These are phyloP conservation scores for Myochromella boudieri DNA, from an alignment of 768 basidiomycete genomes.

Conservation along the genomic window DNA sequence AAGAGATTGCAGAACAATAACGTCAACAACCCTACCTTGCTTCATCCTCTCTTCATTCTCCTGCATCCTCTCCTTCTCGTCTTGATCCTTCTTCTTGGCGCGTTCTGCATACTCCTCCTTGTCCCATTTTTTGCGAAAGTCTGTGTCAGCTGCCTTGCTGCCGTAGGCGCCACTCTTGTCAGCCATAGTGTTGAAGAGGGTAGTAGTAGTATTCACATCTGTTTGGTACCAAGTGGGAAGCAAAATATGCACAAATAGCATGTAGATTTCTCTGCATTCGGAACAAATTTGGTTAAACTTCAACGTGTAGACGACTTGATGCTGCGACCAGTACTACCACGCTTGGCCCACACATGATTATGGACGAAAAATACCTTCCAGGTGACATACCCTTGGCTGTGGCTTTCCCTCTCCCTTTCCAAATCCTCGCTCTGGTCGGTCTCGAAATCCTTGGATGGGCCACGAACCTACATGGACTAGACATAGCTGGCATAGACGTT, in stretches of 20 bases:
- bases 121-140: conserved; percentile 92
- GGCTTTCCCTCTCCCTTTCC: conserved; percentile 87
- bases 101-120: conserved; percentile 87
- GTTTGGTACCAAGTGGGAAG: conserved; percentile 5
- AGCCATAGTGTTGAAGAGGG: conserved; percentile 26
- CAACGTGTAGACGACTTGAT: conserved; percentile 12
- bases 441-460: conserved; percentile 90
- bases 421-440: conserved; percentile 78
- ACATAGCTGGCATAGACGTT: conserved; percentile 72
- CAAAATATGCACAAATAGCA: conserved; percentile 11
- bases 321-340: conserved; percentile 9
- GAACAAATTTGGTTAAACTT: conserved; percentile 1
- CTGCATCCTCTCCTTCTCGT: conserved; percentile 80
- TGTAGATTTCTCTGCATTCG: conserved; percentile 2
- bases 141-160: conserved; percentile 59
- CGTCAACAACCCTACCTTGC: conserved; percentile 53
- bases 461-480: conserved; percentile 85
- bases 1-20: conserved; percentile 1
- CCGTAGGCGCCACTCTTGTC: conserved; percentile 41
- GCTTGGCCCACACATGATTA: conserved; percentile 12
- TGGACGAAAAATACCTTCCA: conserved; percentile 20
- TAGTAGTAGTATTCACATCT: not conserved
- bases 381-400: conserved; percentile 49
- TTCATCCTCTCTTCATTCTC: conserved; percentile 83
- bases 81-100: conserved; percentile 78